Conservation (phyloP, 106 monocot species). For the Amphibolis antarctica region DNA sequence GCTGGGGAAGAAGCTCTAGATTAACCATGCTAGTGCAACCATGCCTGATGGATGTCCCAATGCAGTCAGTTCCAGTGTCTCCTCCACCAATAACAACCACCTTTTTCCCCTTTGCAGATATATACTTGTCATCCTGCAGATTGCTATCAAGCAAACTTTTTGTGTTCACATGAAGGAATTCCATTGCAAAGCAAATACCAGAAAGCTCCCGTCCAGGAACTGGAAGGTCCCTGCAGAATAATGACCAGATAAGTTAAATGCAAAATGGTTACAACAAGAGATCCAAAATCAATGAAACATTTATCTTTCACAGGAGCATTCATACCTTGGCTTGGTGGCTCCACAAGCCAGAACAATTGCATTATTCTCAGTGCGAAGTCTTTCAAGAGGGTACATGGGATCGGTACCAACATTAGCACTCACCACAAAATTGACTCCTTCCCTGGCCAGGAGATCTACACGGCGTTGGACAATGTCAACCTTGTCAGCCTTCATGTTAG, state of each 20-base stretch:
- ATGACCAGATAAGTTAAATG: not conserved
- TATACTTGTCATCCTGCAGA: conserved; percentile 72
- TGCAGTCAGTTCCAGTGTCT: conserved; percentile 98
- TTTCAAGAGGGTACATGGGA: conserved; percentile 48
- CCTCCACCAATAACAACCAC: conserved; percentile 98
- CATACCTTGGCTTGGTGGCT: conserved; percentile 85
- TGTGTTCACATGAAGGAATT: conserved; percentile 93
- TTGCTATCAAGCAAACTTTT: conserved; percentile 97
- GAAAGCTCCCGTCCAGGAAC: conserved; percentile 76
- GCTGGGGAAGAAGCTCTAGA: conserved; percentile 82
- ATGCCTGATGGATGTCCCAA: conserved; percentile 91
- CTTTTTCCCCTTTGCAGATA: conserved; percentile 90
- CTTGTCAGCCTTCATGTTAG: conserved; percentile 98
- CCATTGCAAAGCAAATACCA: conserved; percentile 96
- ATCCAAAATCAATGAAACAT: too few species aligned
- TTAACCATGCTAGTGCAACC: conserved; percentile 76
- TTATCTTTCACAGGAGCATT: too few species aligned
- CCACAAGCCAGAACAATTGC: conserved; percentile 89
- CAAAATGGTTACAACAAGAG: too few species aligned
- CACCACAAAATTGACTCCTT: conserved; percentile 88
- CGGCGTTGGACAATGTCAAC: conserved; percentile 82
- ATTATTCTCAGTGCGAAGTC: conserved; percentile 52
- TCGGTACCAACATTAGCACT: conserved; percentile 94
- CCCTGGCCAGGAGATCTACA: conserved; percentile 78
- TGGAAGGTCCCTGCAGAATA: conserved; percentile 55